Base-by-base conservation (phyloP, 1,139 yeast species). In the Candida dubliniensis region DNA sequence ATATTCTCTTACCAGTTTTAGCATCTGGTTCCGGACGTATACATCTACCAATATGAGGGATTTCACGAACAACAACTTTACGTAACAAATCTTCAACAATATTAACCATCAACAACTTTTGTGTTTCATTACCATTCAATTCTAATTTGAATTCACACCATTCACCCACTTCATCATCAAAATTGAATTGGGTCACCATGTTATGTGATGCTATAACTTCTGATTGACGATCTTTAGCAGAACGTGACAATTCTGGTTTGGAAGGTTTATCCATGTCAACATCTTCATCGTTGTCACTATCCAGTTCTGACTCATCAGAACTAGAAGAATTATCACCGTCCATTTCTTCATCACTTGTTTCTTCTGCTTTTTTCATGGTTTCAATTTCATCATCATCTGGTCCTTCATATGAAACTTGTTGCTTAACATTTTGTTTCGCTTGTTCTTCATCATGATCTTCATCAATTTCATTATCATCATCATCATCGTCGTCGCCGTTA, bases 41-140 rank as follows among this genome's bases (percentile, higher is more conserved):
- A 77, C 98, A 91, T 68, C 99, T 84, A 31, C 96, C 97, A 59
- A 95, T 93, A 48, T 77, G 75, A 46, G 95, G 88, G 53, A 90
- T 85, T 69, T 95, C 97, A 60, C 98, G 85, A 25, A 95, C 96
- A 55, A 95, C 97, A 44, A 90, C 88, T 57, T 79, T 78, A 57
- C 89, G 86, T 67, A 98, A 90, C 49, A 93, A 82, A 46, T 87
- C 93, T 70, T 95, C 99, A 48, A 93, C 84, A 59, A 95, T 84
- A 71, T 93, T 93, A 46, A 95, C 97, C 99, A 95, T 91, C 74
- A 95, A 82, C 64, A 95, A 74, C 75, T 95, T 95, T 68, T 90
- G 95, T 34, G 95, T 84, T 43, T 84, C 87, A 41, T 56, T 56
- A 29, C 95, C 91, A 44, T 90, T 82, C 57, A 90, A 78, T 59